Evolutionary conservation across 805 yeast genomes (phyloP).

Genomic region (Myxozyma geophila): DNA sequence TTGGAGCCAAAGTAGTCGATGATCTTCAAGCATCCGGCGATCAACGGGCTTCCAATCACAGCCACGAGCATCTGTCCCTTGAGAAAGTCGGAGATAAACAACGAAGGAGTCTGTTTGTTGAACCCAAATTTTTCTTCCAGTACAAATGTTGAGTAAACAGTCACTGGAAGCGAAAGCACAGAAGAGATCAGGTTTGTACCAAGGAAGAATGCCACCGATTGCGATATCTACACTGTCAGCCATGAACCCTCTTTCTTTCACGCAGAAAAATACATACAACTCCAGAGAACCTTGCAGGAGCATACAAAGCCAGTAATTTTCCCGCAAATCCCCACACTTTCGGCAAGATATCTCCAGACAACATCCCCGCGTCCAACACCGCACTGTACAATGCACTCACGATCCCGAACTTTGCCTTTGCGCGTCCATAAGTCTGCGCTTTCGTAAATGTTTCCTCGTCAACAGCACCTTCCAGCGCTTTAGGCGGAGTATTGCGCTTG

Average conservation of each 20-base stretch:
- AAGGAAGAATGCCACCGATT: constrained; percentile 68
- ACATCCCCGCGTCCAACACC: constrained; percentile 59
- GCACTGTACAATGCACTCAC: constrained; percentile 57
- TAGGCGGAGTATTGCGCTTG: constrained; percentile 63
- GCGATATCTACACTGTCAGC: constrained; percentile 52
- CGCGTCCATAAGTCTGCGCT: constrained; percentile 76
- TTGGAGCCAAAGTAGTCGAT: constrained; percentile 77
- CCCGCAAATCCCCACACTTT: constrained; percentile 61
- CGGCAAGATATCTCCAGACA: constrained; percentile 69
- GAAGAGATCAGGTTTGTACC: constrained; percentile 57
- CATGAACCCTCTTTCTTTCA: background rate
- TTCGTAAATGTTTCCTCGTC: constrained; percentile 74
- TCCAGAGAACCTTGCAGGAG: constrained; percentile 52
- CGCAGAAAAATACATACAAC: constrained; percentile 38
- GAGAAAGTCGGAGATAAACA: constrained; percentile 75
- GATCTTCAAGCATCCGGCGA: constrained; percentile 78
- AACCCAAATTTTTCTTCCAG: constrained; percentile 92
- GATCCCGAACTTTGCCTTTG: constrained; percentile 74
- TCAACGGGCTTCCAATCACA: constrained; percentile 70
- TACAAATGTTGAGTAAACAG: constrained; percentile 79
- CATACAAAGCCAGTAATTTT: constrained; percentile 42
- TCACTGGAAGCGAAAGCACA: constrained; percentile 65
- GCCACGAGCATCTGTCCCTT: constrained; percentile 61
- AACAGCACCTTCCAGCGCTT: constrained; percentile 66
- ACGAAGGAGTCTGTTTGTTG: constrained; percentile 74